Evolutionary conservation across 805 yeast species (phyloP).

Genomic region (Brettanomyces custersianus): DNA sequence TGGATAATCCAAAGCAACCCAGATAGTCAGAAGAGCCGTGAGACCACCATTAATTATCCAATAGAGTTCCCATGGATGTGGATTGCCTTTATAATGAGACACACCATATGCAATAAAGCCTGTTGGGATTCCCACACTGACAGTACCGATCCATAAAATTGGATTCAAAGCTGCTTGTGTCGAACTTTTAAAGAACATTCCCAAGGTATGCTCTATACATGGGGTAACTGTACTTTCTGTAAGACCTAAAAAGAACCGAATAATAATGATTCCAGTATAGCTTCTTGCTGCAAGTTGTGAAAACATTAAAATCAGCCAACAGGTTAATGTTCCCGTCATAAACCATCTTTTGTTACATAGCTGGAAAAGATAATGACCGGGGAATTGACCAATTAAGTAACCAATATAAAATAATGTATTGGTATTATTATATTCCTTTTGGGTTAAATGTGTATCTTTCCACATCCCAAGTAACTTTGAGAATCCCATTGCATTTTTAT

Average conservation of each 20-base stretch:
- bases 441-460: slow-evolving; percentile 34
- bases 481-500: slow-evolving; percentile 42
- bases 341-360: slow-evolving; percentile 24
- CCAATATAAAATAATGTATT: slow-evolving; percentile 41
- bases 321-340: slow-evolving; percentile 18
- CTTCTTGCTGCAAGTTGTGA: slow-evolving; percentile 21
- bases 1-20: slow-evolving; percentile 35
- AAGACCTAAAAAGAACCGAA: slow-evolving; percentile 28
- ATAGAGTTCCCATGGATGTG: slow-evolving; percentile 35
- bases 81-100: slow-evolving; percentile 7
- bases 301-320: slow-evolving; percentile 26
- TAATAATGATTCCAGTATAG: slow-evolving; percentile 24
- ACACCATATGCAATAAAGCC: slow-evolving; percentile 24
- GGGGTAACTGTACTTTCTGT: slow-evolving; percentile 21
- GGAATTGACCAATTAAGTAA: slow-evolving; percentile 37
- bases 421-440: slow-evolving; percentile 33
- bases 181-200: slow-evolving; percentile 36
- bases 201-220: slow-evolving; percentile 12
- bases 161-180: slow-evolving; percentile 28
- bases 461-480: slow-evolving; percentile 38
- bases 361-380: slow-evolving; percentile 34
- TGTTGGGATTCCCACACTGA: slow-evolving; percentile 33
- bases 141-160: slow-evolving; percentile 28
- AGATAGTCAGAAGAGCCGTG: slow-evolving; percentile 30
- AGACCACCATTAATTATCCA: slow-evolving; percentile 46